These are phyloP conservation scores for Suillus tomentosus DNA, from an alignment of 768 basidiomycete species.

Conservation along the genomic window DNA sequence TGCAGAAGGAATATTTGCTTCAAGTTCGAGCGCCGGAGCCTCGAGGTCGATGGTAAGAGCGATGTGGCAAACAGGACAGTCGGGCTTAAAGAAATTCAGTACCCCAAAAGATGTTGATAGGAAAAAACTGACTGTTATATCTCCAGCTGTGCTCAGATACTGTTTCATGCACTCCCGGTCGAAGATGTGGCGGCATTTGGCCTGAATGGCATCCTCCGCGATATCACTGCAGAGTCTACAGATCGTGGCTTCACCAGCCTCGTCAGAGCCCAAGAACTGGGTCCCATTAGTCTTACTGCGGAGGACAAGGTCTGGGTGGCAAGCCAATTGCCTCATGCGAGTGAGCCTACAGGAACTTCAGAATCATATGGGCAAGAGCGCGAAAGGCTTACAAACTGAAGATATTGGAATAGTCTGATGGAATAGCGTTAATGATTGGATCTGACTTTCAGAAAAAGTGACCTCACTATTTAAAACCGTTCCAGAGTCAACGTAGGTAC, in stretches of 20 bases:
- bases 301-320: conserved; percentile 92
- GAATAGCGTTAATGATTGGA: conserved; percentile 2
- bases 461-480: conserved; percentile 89
- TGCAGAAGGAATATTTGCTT: conserved; percentile 47
- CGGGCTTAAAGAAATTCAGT: conserved; percentile 53
- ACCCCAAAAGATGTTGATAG: not conserved
- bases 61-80: conserved; percentile 93
- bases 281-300: conserved; percentile 78
- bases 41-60: conserved; percentile 95
- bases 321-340: conserved; percentile 95
- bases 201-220: conserved; percentile 95
- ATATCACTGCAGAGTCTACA: conserved; percentile 97
- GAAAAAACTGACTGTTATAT: conserved; percentile 52
- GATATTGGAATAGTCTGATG: conserved; percentile 83
- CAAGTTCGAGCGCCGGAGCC: conserved; percentile 85
- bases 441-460: not conserved
- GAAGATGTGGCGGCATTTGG: conserved; percentile 92
- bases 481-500: conserved; percentile 86
- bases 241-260: conserved; percentile 74
- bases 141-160: conserved; percentile 77
- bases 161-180: conserved; percentile 95
- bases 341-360: conserved; percentile 63
- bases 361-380: not conserved
- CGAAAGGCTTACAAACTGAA: conserved; percentile 64
- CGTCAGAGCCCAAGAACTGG: conserved; percentile 55